A percentile compares a stretch with the other conserved stretches of the same genome.
These are phyloP conservation scores for Colletotrichum paranaense DNA, from an alignment of 2,329 filamentous ascomycete species.

Conservation along the genomic window DNA sequence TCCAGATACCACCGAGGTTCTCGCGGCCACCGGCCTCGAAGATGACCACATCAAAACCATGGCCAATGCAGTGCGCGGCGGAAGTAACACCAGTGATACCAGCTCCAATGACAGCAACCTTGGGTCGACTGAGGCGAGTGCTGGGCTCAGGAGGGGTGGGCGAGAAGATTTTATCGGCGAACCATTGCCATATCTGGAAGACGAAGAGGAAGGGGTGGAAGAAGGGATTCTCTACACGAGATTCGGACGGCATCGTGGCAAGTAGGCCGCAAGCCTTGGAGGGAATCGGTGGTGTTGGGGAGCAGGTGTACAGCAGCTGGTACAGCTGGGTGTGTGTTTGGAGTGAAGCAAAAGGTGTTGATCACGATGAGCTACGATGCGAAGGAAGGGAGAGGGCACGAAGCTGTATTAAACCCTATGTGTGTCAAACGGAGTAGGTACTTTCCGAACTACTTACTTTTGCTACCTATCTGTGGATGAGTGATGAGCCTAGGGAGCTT, in stretches of 20 bases:
- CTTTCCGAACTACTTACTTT: no score
- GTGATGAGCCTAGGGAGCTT: constrained; percentile 23
- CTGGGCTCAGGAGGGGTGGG: constrained; percentile 74
- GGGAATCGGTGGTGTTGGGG: background rate
- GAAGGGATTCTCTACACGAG: constrained; percentile 51
- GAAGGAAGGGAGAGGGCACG: background rate
- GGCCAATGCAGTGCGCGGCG: constrained; percentile 84
- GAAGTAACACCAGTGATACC: constrained; percentile 81
- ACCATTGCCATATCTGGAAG: constrained; percentile 74
- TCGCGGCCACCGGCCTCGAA: constrained; percentile 79
- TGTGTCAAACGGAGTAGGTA: background rate
- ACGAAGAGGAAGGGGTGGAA: constrained; percentile 69
- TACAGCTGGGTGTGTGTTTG: background rate
- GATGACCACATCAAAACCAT: constrained; percentile 84
- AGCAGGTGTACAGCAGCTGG: background rate
- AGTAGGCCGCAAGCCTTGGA: constrained; percentile 5
- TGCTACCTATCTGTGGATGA: no score
- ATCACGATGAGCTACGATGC: background rate
- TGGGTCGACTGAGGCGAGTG: constrained; percentile 68
- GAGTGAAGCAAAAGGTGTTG: background rate
- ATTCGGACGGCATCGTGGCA: constrained; percentile 46
- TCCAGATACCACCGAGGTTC: constrained; percentile 83
- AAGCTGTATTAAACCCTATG: constrained; percentile 3
- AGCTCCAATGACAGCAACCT: constrained; percentile 76
- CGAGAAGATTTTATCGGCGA: constrained; percentile 73